Conservation (phyloP, 306 rosid genomes). For the apple (Malus domestica) region ASM211411v1 NC_041799.1:33847001-33847500, state of each 20-base stretch:
- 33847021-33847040: neutral
- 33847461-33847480: slow-evolving; percentile 29
- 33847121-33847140: neutral
- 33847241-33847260: too few relatives aligned
- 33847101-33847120: neutral
- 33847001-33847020: neutral
- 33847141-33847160: slow-evolving; percentile 13
- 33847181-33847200: slow-evolving; percentile 18
- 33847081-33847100: too few relatives aligned
- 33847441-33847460: slow-evolving; percentile 51
- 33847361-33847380: too few relatives aligned
- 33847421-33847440: slow-evolving; percentile 43
- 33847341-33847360: too few relatives aligned
- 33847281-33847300: too few relatives aligned
- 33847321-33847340: too few relatives aligned
- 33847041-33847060: neutral
- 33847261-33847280: too few relatives aligned
- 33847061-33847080: too few relatives aligned
- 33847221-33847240: too few relatives aligned
- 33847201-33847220: slow-evolving; percentile 9
- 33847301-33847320: too few relatives aligned
- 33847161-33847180: slow-evolving; percentile 30
- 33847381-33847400: too few relatives aligned
- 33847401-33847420: neutral
- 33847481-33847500: slow-evolving; percentile 57